Percentiles rank a stretch among this genome's conserved stretches.
Conservation (phyloP, 108 stramenopile genomes). For the Nannochloropsis gaditana region DNA sequence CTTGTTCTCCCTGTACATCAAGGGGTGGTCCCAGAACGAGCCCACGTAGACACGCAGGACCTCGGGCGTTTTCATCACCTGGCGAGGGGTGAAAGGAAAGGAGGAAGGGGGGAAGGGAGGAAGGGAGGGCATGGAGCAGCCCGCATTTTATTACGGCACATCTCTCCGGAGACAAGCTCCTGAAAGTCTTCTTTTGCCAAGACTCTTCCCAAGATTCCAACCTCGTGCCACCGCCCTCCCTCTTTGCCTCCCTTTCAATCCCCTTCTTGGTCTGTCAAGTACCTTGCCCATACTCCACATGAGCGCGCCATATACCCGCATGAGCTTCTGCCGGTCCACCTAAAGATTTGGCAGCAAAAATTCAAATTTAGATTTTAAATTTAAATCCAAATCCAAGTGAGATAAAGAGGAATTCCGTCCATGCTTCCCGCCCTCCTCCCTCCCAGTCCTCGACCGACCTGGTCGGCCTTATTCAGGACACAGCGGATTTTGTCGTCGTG, state of each 20-base stretch:
- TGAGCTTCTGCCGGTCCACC: constrained; percentile 70
- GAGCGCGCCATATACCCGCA: constrained; percentile 67
- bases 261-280: not conserved
- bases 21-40: constrained; percentile 65
- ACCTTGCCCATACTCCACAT: constrained; percentile 68
- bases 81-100: not conserved
- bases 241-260: not conserved
- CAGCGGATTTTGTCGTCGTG: constrained; percentile 71
- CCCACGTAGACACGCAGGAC: constrained; percentile 67
- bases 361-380: not conserved
- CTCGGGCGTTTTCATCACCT: constrained; percentile 63
- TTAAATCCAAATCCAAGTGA: not conserved
- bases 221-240: not conserved
- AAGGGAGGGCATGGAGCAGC: not conserved
- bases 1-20: constrained; percentile 59
- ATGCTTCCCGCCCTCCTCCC: not conserved
- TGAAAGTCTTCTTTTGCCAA: too few species aligned
- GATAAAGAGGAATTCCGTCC: not conserved
- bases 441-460: constrained; percentile 22
- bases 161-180: too few species aligned
- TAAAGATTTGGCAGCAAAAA: not conserved
- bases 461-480: constrained; percentile 75
- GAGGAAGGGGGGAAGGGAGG: not conserved
- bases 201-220: not conserved
- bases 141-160: too few species aligned